Conservation (phyloP, 2,329 filamentous ascomycete genomes). For the Aspergillus amoenus region DNA sequence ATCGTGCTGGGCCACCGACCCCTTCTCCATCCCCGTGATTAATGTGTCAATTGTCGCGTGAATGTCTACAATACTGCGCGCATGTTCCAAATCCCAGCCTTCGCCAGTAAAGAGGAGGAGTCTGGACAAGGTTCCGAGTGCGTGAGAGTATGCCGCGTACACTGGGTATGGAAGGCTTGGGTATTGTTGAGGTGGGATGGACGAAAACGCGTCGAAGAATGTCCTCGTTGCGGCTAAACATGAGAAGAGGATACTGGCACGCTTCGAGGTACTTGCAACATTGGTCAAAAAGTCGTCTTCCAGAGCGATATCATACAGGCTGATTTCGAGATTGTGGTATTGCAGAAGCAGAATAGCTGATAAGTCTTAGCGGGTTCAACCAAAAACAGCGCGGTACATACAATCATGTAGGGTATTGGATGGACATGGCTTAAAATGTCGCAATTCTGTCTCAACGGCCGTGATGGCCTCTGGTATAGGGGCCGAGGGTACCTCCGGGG, state of each 20-base stretch:
- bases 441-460: background rate
- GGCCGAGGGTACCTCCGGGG: background rate
- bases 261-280: background rate
- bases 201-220: background rate
- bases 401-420: background rate
- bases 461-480: background rate
- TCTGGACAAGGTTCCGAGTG: background rate
- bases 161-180: background rate
- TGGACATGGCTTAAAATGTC: background rate
- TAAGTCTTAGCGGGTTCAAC: slow-evolving; percentile 1
- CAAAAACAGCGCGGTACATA: background rate
- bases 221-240: background rate
- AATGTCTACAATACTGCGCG: background rate
- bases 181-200: background rate
- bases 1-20: too few species aligned
- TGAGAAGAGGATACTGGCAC: background rate
- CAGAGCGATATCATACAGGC: slow-evolving; percentile 26
- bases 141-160: background rate
- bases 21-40: background rate
- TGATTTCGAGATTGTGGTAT: slow-evolving; percentile 26
- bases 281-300: slow-evolving; percentile 37
- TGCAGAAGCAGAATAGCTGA: slow-evolving; percentile 26
- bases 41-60: background rate
- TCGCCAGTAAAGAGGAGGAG: background rate
- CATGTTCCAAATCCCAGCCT: background rate